A percentile compares a stretch with the other conserved stretches of the same genome.
Conservation (phyloP, 164 flowering plant species). For the Buxus sempervirens region DNA sequence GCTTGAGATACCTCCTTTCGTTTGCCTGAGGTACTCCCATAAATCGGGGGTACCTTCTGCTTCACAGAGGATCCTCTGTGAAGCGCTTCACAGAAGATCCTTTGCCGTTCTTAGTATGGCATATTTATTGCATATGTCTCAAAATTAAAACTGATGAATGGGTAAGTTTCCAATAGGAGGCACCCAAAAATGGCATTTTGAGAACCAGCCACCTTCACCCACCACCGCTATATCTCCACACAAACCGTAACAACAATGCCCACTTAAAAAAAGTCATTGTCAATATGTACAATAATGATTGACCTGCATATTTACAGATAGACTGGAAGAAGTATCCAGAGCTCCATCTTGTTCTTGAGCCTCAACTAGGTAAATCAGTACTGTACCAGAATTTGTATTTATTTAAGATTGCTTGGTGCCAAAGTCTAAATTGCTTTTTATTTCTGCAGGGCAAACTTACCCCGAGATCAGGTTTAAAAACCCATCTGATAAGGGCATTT, state of each 20-base stretch:
- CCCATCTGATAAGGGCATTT: not conserved
- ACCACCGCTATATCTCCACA: too few relatives aligned
- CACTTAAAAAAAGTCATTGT: too few relatives aligned
- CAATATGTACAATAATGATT: constrained; percentile 1
- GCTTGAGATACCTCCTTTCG: too few relatives aligned
- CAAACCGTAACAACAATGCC: too few relatives aligned
- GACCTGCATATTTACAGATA: constrained; percentile 32
- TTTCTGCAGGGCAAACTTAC: not conserved
- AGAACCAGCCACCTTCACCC: too few relatives aligned
- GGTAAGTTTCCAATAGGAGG: constrained; percentile 38
- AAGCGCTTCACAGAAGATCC: too few relatives aligned
- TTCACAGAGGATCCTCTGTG: too few relatives aligned
- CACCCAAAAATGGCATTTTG: too few relatives aligned
- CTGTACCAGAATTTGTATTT: not conserved
- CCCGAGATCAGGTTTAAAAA: not conserved
- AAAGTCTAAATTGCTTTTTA: too few relatives aligned
- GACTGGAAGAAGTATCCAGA: constrained; percentile 81
- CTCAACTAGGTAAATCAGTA: constrained; percentile 33
- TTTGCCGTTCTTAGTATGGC: too few relatives aligned
- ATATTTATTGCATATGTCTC: constrained; percentile 61
- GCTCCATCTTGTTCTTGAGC: constrained; percentile 32
- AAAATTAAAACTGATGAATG: constrained; percentile 83
- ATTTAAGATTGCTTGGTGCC: not conserved
- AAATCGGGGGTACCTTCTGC: too few relatives aligned
- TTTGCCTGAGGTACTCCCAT: too few relatives aligned